phyloP scores from a whole-genome alignment of 805 yeast species.

The Komagataella pastoris region DNA sequence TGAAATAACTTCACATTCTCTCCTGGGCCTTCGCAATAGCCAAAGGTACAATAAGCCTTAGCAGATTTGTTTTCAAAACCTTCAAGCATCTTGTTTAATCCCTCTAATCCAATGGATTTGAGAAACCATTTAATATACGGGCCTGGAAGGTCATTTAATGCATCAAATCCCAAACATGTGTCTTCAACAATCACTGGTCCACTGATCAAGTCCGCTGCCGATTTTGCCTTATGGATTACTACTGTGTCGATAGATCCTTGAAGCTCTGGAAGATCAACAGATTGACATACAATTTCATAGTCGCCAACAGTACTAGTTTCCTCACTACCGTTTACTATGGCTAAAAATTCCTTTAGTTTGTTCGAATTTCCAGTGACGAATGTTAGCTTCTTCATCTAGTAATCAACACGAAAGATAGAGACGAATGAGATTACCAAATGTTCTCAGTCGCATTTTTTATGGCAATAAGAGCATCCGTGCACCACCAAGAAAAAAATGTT shows the following conservation, averaged over 20 bases:
- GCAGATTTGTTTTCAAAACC: conserved; percentile 81
- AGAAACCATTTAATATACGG: conserved; percentile 88
- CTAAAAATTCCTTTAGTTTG: conserved; percentile 74
- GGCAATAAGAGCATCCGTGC: neutral
- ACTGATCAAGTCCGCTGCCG: conserved; percentile 46
- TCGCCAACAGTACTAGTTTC: conserved; percentile 27
- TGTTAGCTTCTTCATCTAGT: neutral
- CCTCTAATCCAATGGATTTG: conserved; percentile 57
- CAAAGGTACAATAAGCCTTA: conserved; percentile 84
- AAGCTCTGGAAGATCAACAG: conserved; percentile 76
- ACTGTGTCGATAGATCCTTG: conserved; percentile 84
- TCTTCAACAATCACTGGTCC: conserved; percentile 95
- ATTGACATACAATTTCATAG: conserved; percentile 40
- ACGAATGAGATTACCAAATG: too few species aligned
- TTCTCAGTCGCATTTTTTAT: neutral
- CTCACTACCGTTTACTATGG: conserved; percentile 32
- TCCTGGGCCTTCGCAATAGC: conserved; percentile 77
- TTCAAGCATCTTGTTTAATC: conserved; percentile 62
- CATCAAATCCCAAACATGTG: conserved; percentile 77
- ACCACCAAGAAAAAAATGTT: neutral
- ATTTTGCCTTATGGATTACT: conserved; percentile 63
- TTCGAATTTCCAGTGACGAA: conserved; percentile 54
- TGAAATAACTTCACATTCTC: conserved; percentile 63
- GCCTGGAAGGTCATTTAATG: conserved; percentile 78
- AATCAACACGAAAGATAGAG: neutral